A percentile compares a stretch with the other conserved stretches of the same genome.
phyloP scores from a whole-genome alignment of 2,329 filamentous ascomycete species.

The Diaporthe batatas region DNA sequence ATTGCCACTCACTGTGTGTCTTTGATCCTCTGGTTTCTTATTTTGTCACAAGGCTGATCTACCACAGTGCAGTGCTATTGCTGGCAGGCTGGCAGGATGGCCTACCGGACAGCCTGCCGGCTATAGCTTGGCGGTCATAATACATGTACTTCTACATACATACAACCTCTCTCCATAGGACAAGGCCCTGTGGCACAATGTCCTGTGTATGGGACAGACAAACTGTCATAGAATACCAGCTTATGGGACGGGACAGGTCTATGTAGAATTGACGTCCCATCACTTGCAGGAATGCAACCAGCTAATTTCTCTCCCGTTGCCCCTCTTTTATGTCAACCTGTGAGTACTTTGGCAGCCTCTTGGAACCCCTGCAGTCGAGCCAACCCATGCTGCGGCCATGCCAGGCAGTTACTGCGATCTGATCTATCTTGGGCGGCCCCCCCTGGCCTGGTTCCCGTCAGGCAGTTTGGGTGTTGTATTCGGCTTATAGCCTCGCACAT shows the following conservation, averaged over 20 bases:
- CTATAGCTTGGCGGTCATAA: not conserved
- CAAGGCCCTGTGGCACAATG: not conserved
- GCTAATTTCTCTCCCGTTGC: not conserved
- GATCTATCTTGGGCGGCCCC: slow-evolving; percentile 28
- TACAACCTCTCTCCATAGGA: not conserved
- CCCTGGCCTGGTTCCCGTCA: slow-evolving; percentile 18
- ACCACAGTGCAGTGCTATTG: not conserved
- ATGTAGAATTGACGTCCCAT: not conserved
- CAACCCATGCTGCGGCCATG: slow-evolving; percentile 14
- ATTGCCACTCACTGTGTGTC: not conserved
- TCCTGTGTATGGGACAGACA: not conserved
- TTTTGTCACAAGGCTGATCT: slow-evolving; percentile 13
- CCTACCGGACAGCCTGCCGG: not conserved
- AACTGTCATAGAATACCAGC: not conserved
- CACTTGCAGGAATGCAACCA: not conserved
- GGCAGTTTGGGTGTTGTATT: slow-evolving; percentile 8
- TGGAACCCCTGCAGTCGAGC: slow-evolving; percentile 4
- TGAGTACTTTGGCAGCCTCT: not conserved
- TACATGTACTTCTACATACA: not conserved
- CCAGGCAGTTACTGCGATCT: slow-evolving; percentile 29
- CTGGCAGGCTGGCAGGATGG: not conserved
- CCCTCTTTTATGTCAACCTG: not conserved
- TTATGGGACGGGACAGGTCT: no score
- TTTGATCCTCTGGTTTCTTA: not conserved
- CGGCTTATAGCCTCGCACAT: slow-evolving; percentile 35